Conservation (phyloP, 2,329 filamentous ascomycete species). For the Cryphonectria nitschkei region DNA sequence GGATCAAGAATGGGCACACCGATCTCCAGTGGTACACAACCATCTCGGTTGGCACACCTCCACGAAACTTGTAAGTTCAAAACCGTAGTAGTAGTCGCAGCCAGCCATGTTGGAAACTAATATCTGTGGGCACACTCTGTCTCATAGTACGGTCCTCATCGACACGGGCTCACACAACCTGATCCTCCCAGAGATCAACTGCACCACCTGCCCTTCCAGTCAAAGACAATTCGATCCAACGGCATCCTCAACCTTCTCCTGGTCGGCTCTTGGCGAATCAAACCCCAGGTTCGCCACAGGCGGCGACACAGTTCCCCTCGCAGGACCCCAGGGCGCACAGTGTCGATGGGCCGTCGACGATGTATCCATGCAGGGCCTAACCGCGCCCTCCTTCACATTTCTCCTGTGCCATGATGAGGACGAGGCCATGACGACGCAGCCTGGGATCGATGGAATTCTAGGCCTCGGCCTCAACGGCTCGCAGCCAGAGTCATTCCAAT, state of each 20-base stretch:
- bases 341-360: slow-evolving; percentile 20
- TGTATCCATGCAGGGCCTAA: slow-evolving; percentile 19
- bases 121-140: neutral
- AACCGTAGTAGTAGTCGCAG: neutral
- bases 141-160: slow-evolving; percentile 23
- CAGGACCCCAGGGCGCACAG: neutral
- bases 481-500: slow-evolving; percentile 32
- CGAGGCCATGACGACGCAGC: slow-evolving; percentile 11
- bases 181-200: slow-evolving; percentile 21
- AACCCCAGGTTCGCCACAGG: slow-evolving; percentile 15
- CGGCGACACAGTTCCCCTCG: slow-evolving; percentile 25
- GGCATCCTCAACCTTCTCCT: slow-evolving; percentile 22
- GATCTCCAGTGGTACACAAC: slow-evolving; percentile 27
- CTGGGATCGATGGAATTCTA: slow-evolving; percentile 27
- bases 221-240: slow-evolving; percentile 22
- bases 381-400: slow-evolving; percentile 11
- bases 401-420: slow-evolving; percentile 24
- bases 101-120: neutral
- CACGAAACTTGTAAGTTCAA: slow-evolving; percentile 20
- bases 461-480: slow-evolving; percentile 15
- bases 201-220: slow-evolving; percentile 21
- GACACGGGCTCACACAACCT: slow-evolving; percentile 25
- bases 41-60: slow-evolving; percentile 22
- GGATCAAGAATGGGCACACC: slow-evolving; percentile 23
- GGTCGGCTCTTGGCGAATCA: slow-evolving; percentile 5